Evolutionary conservation across 2,329 filamentous ascomycete species (phyloP).

Genomic region (Akanthomyces lecanii): DNA sequence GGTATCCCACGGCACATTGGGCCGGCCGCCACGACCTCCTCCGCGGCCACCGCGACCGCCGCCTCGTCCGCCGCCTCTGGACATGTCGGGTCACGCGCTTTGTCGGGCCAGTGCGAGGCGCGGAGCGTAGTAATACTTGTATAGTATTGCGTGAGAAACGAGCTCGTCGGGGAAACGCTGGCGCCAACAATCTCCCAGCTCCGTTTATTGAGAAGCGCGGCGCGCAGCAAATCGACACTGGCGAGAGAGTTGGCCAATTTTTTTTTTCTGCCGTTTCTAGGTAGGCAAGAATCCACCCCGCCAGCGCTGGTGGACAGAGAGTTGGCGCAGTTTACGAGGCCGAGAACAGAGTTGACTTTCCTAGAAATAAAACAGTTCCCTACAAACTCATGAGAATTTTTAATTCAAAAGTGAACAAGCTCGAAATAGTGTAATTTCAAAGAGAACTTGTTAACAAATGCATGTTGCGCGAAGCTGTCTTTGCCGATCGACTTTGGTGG

Average conservation of each 20-base stretch:
- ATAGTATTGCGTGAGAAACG: background rate
- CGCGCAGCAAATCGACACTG: background rate
- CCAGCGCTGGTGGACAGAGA: too few relatives aligned
- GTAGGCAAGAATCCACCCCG: background rate
- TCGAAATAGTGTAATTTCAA: too few relatives aligned
- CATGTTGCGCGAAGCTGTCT: too few relatives aligned
- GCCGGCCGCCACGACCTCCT: slow-evolving; percentile 42
- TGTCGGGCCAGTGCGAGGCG: background rate
- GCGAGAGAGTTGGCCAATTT: background rate
- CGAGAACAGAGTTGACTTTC: background rate
- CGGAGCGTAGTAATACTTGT: background rate
- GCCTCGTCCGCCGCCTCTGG: slow-evolving; percentile 48
- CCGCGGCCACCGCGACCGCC: slow-evolving; percentile 48
- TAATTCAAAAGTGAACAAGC: too few relatives aligned
- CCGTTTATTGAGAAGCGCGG: background rate
- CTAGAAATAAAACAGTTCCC: too few relatives aligned
- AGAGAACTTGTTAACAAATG: too few relatives aligned
- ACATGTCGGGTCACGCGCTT: slow-evolving; percentile 35
- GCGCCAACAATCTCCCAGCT: background rate
- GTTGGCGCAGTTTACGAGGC: background rate
- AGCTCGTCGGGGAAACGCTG: background rate
- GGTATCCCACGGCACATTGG: slow-evolving; percentile 48
- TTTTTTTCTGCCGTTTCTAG: slow-evolving; percentile 4
- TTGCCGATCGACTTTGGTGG: too few relatives aligned
- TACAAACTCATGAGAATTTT: too few relatives aligned